phyloP scores from a whole-genome alignment of 176 grass and related monocot species.

The Rhipidocladum racemiflorum region DNA sequence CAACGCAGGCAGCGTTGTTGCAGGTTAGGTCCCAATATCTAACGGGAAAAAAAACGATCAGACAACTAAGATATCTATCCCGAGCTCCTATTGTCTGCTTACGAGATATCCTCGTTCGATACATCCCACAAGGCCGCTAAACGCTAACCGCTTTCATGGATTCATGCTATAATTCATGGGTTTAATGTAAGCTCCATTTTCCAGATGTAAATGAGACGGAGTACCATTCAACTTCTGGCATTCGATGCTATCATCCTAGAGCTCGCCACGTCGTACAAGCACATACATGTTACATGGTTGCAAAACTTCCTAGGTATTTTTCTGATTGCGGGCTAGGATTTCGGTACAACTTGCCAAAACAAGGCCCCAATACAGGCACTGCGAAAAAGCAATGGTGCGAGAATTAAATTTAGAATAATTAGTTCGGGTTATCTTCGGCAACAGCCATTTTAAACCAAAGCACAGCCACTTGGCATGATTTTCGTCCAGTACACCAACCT shows the following conservation, averaged over 20 bases:
- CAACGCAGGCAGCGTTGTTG: too few species aligned
- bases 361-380: slow-evolving; percentile 16
- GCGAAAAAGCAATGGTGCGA: slow-evolving; percentile 26
- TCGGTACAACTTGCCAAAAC: slow-evolving; percentile 34
- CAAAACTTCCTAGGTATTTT: slow-evolving; percentile 32
- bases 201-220: not conserved
- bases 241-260: not conserved
- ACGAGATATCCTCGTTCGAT: not conserved
- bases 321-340: slow-evolving; percentile 7
- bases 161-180: not conserved
- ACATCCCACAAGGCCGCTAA: not conserved
- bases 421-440: slow-evolving; percentile 28
- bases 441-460: slow-evolving; percentile 13
- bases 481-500: not conserved
- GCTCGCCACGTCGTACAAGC: slow-evolving; percentile 24
- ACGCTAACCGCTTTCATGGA: not conserved
- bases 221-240: too few species aligned
- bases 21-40: too few species aligned
- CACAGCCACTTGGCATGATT: slow-evolving; percentile 15
- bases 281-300: slow-evolving; percentile 5
- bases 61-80: not conserved
- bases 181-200: not conserved
- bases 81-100: not conserved
- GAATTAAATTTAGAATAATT: slow-evolving; percentile 35
- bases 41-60: not conserved